Evolutionary conservation across 305 asterid genomes (phyloP).

Genomic region (Striga hermonthica): DNA sequence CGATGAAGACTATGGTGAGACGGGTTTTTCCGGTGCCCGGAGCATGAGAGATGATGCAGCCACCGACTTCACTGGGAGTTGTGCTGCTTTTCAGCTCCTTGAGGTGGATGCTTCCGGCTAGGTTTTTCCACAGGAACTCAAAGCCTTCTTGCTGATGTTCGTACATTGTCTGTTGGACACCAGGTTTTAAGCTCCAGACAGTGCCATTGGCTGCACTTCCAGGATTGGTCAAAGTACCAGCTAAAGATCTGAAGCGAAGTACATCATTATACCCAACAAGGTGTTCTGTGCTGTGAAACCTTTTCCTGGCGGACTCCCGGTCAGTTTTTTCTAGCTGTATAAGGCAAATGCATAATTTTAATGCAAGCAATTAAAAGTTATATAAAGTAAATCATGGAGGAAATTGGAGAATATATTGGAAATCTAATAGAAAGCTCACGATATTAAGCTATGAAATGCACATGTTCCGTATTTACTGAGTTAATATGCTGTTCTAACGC

Average conservation of each 20-base stretch:
- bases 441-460: too few relatives aligned
- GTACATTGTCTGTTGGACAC: constrained; percentile 44
- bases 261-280: constrained; percentile 26
- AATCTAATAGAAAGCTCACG: too few relatives aligned
- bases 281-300: constrained; percentile 25
- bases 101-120: constrained; percentile 54
- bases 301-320: constrained; percentile 25
- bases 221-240: constrained; percentile 14
- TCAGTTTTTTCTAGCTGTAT: constrained; percentile 30
- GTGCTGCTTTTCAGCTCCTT: constrained; percentile 36
- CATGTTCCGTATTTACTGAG: too few relatives aligned
- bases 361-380: background rate
- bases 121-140: constrained; percentile 65
- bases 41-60: constrained; percentile 80
- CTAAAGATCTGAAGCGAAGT: constrained; percentile 17
- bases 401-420: too few relatives aligned
- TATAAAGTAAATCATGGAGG: too few relatives aligned
- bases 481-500: constrained; percentile 7
- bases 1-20: constrained; percentile 51
- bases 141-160: constrained; percentile 72
- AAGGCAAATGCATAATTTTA: constrained; percentile 6
- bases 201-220: constrained; percentile 34
- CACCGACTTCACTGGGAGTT: constrained; percentile 39
- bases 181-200: constrained; percentile 61
- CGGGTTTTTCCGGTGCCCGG: constrained; percentile 77